phyloP scores from a whole-genome alignment of 2,329 filamentous ascomycete genomes.

The Apiospora malaysiana region DNA sequence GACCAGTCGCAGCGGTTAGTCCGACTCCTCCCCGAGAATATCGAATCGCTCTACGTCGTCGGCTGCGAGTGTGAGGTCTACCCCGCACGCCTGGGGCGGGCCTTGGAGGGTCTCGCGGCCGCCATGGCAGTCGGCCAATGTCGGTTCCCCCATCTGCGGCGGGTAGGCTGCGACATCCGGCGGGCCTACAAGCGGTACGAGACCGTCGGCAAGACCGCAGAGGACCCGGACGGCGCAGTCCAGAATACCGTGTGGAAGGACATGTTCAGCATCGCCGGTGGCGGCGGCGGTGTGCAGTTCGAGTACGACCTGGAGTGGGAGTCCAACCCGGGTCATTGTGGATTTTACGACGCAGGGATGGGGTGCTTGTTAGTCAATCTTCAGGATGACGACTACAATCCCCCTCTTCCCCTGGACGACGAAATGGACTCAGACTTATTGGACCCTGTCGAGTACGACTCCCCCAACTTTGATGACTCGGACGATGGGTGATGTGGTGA shows the following conservation, averaged over 20 bases:
- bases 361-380: too few species aligned
- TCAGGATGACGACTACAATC: too few species aligned
- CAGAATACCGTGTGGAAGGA: neutral
- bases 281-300: neutral
- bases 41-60: neutral
- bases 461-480: too few species aligned
- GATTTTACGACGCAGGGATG: neutral
- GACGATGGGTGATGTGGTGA: too few species aligned
- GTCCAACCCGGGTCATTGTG: neutral
- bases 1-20: neutral
- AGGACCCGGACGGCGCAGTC: neutral
- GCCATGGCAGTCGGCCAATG: neutral
- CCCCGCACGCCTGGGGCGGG: neutral
- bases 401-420: too few species aligned
- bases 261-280: neutral
- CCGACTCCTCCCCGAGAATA: neutral
- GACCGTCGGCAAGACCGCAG: neutral
- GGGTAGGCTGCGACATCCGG: neutral
- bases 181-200: neutral
- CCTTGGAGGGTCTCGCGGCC: neutral
- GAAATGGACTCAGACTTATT: too few species aligned
- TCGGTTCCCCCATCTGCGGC: neutral
- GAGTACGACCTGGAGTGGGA: neutral
- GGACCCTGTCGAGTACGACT: too few species aligned
- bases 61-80: neutral